Evolutionary conservation across 2,329 filamentous ascomycete genomes (phyloP).

Genomic region (Cladophialophora psammophila): DNA sequence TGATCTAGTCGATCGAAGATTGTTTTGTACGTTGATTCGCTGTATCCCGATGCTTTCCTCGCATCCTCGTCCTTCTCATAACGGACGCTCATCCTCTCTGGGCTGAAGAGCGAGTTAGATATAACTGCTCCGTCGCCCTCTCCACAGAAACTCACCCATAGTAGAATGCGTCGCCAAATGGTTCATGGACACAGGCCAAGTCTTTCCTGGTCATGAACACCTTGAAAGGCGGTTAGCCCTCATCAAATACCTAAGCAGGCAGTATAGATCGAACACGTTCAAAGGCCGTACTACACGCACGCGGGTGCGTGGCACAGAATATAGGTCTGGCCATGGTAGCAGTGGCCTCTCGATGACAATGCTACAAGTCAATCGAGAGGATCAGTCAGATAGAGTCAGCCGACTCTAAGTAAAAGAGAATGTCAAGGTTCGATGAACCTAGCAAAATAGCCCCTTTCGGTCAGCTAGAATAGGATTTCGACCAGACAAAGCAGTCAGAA

Average conservation of each 20-base stretch:
- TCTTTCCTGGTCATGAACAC: slow-evolving; percentile 96
- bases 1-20: slow-evolving; percentile 78
- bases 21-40: slow-evolving; percentile 58
- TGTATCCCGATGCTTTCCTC: slow-evolving; percentile 53
- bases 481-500: slow-evolving; percentile 13
- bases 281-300: slow-evolving; percentile 96
- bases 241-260: not conserved
- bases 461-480: slow-evolving; percentile 23
- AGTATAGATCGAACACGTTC: slow-evolving; percentile 70
- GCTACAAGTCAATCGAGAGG: slow-evolving; percentile 35
- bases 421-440: slow-evolving; percentile 31
- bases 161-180: slow-evolving; percentile 96
- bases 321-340: slow-evolving; percentile 67
- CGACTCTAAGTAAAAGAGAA: slow-evolving; percentile 26
- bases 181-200: slow-evolving; percentile 88
- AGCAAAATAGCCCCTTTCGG: slow-evolving; percentile 33
- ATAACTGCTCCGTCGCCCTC: not conserved
- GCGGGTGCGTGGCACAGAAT: slow-evolving; percentile 91
- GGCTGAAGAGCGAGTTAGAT: slow-evolving; percentile 62
- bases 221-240: slow-evolving; percentile 53
- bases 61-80: slow-evolving; percentile 73
- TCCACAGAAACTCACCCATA: slow-evolving; percentile 51
- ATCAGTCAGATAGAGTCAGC: not conserved
- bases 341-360: slow-evolving; percentile 29
- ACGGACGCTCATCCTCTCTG: slow-evolving; percentile 81